Evolutionary conservation across 306 rosid genomes (phyloP), one percentile per base, ranked within the genome.

Genomic region (Quercus berberidifolia): DNA sequence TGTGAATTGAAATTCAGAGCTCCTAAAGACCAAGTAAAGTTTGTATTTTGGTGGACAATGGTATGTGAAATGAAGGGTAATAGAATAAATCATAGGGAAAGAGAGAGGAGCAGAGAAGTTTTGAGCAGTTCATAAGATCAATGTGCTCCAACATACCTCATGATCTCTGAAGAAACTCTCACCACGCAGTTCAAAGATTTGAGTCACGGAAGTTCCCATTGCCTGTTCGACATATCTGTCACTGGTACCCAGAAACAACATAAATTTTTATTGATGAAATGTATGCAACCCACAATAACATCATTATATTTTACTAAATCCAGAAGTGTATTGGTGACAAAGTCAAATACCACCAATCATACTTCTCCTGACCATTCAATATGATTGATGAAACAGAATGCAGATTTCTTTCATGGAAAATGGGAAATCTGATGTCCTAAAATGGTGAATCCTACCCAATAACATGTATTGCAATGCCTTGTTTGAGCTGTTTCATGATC

Each of bases 151-250:
- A 79, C 78, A 10, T 13, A 79, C 83, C 83, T 79, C 83, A 6
- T 63, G 18, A 30, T 79, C 74, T 62, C 83, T 73, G 74, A 79
- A 79, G 74, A 72, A 72, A 73, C 41, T 49, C 54, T 79, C 83
- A 28, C 83, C 83, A 51, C 60, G 17, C 56, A 23, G 58, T 51
- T 79, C 59, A 58, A 79, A 79, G 54, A 73, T 79, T 73, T 73
- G 68, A 14, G 78, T 19, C 55, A 79, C 83, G 17, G 83, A 72
- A 52, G 60, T 79, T 73, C 78, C 68, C 64, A 72, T 10, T 21
- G 71, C 55, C 41, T 52, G 33, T 51, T 79, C 83, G 9, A 73
- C 83, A 63, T 13, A 38, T 14, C 51, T 26, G 38, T 79, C 83
- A 63, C 83, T 79, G 83, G 55, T 6, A 51, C 25, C 25, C 28